These are phyloP conservation scores for Lycium ferocissimum DNA, from an alignment of 257 asterid species.

Conservation along the genomic window DNA sequence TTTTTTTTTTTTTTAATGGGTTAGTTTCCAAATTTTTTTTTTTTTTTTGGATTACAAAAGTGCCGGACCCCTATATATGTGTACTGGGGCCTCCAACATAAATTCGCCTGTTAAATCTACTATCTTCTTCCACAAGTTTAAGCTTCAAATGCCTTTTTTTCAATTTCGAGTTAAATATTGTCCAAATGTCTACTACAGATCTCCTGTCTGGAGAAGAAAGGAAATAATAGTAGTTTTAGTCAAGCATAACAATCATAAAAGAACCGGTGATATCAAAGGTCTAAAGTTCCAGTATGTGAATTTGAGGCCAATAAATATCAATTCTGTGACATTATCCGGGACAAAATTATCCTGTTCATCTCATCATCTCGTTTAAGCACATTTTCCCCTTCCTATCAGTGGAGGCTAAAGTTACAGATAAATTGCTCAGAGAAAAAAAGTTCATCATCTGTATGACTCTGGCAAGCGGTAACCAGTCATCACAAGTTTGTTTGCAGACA, in stretches of 20 bases:
- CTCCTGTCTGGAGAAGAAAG: background rate
- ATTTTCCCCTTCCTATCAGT: slow-evolving; percentile 32
- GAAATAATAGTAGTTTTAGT: background rate
- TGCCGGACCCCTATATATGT: too few relatives aligned
- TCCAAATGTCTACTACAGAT: background rate
- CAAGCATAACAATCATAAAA: background rate
- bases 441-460: slow-evolving; percentile 62
- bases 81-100: too few relatives aligned
- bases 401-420: slow-evolving; percentile 36
- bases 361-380: slow-evolving; percentile 26
- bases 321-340: slow-evolving; percentile 13
- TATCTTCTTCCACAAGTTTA: background rate
- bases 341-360: slow-evolving; percentile 16
- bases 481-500: slow-evolving; percentile 85
- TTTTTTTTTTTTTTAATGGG: too few relatives aligned
- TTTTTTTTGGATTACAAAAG: too few relatives aligned
- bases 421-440: background rate
- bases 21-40: too few relatives aligned
- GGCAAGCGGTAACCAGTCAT: slow-evolving; percentile 88
- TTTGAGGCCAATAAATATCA: slow-evolving; percentile 20
- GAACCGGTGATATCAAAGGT: background rate
- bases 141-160: background rate
- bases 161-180: background rate
- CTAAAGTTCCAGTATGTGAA: background rate
- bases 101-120: background rate